Percentiles rank a stretch among this genome's conserved stretches.
Conservation (phyloP, 2,329 filamentous ascomycete genomes). For the Fusarium sp. region DNA sequence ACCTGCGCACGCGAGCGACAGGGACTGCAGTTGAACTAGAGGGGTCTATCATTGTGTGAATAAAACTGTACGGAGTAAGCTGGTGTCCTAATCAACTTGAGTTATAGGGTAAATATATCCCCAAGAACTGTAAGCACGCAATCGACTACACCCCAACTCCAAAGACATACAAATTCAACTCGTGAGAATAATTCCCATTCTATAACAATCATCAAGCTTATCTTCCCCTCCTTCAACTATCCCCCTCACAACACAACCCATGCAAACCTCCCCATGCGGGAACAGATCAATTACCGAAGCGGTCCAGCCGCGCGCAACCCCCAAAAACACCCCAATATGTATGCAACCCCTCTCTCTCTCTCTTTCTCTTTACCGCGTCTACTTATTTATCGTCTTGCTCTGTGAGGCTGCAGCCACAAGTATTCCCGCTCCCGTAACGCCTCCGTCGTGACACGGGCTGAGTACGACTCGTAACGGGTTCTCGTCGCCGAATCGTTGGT, state of each 20-base stretch:
- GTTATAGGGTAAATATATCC: neutral
- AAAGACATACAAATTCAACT: slow-evolving; percentile 5
- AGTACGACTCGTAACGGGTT: slow-evolving; percentile 61
- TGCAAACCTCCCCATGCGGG: slow-evolving; percentile 27
- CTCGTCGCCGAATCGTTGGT: slow-evolving; percentile 44
- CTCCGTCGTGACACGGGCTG: slow-evolving; percentile 70
- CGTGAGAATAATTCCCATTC: slow-evolving; percentile 29
- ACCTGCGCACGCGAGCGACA: slow-evolving; percentile 18
- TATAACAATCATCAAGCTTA: slow-evolving; percentile 21
- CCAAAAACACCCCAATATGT: slow-evolving; percentile 15
- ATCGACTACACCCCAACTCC: neutral
- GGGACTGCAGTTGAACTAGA: slow-evolving; percentile 6
- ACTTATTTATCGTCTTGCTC: slow-evolving; percentile 55
- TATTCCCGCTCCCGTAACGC: slow-evolving; percentile 72
- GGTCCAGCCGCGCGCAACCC: slow-evolving; percentile 35
- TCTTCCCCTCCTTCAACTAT: slow-evolving; percentile 25
- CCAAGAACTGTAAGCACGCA: neutral
- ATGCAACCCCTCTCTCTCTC: slow-evolving; percentile 27
- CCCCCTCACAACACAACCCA: slow-evolving; percentile 5
- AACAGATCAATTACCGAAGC: slow-evolving; percentile 38
- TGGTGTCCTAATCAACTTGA: slow-evolving; percentile 1
- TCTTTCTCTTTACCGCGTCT: slow-evolving; percentile 7
- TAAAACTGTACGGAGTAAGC: neutral
- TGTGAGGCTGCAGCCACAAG: slow-evolving; percentile 61
- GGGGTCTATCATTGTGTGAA: neutral